These are phyloP conservation scores for Collariella sp. DNA, from an alignment of 495 filamentous ascomycete species.

Conservation along the genomic window DNA sequence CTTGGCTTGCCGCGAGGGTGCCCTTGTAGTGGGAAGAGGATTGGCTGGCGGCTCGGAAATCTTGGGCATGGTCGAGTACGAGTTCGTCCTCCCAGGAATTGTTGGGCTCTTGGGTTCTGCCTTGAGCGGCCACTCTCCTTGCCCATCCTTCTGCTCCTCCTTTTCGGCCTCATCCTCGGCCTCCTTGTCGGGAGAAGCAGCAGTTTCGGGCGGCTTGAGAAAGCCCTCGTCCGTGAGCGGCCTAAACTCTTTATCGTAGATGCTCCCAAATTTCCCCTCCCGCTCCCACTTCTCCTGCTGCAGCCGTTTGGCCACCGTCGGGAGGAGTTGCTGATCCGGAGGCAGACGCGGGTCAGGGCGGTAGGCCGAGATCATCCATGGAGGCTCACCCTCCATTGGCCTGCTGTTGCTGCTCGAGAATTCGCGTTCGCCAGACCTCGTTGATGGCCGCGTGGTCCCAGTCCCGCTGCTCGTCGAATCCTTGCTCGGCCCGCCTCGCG, in stretches of 20 bases:
- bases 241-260: conserved; percentile 76
- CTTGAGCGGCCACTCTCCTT: conserved; percentile 39
- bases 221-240: conserved; percentile 56
- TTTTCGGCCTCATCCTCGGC: conserved; percentile 24
- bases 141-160: conserved; percentile 30
- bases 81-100: conserved; percentile 38
- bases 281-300: conserved; percentile 93
- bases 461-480: conserved; percentile 44
- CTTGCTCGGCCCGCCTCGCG: conserved; percentile 47
- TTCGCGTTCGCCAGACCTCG: conserved; percentile 43
- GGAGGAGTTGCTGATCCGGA: conserved; percentile 89
- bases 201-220: conserved; percentile 37
- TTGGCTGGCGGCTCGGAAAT: conserved; percentile 38
- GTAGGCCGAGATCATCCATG: conserved; percentile 91
- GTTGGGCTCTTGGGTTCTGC: conserved; percentile 38
- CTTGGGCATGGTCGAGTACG: conserved; percentile 52
- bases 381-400: conserved; percentile 86
- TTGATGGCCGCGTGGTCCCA: conserved; percentile 42
- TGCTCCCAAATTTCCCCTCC: conserved; percentile 71
- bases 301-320: conserved; percentile 83
- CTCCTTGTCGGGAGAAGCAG: conserved; percentile 19
- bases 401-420: conserved; percentile 42
- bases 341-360: conserved; percentile 92
- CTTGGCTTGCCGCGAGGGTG: conserved; percentile 21
- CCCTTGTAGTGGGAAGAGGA: conserved; percentile 31